Conservation (phyloP, 2,329 filamentous ascomycete genomes). For the Arthrobotrys iridis region DNA sequence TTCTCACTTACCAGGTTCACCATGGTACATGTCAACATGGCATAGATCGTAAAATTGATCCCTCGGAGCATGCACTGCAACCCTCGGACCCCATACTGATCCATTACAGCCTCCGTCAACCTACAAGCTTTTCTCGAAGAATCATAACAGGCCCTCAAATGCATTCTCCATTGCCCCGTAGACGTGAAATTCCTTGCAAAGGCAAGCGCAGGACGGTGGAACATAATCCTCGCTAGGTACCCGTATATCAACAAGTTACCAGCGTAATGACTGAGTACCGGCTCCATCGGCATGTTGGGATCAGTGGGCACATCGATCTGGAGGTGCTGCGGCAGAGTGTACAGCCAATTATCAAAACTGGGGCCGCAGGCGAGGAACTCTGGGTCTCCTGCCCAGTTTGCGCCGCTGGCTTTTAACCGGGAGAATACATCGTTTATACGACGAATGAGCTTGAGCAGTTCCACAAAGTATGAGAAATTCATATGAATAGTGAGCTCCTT, state of each 20-base stretch:
- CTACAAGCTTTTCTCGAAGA: conserved; percentile 86
- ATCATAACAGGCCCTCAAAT: conserved; percentile 85
- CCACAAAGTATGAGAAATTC: conserved; percentile 83
- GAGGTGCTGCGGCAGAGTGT: conserved; percentile 80
- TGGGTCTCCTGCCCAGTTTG: conserved; percentile 84
- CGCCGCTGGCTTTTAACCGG: conserved; percentile 67
- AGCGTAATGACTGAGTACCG: conserved; percentile 76
- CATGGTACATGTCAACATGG: conserved; percentile 88
- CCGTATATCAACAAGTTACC: conserved; percentile 92
- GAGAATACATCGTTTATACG: conserved; percentile 79
- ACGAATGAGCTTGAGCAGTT: conserved; percentile 79
- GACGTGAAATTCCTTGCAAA: conserved; percentile 76
- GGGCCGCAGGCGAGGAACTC: conserved; percentile 82
- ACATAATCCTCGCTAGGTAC: conserved; percentile 83
- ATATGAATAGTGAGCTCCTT: conserved; percentile 67
- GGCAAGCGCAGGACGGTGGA: conserved; percentile 84
- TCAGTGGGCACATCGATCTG: conserved; percentile 80
- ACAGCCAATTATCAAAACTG: conserved; percentile 78
- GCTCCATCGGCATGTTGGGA: conserved; percentile 82
- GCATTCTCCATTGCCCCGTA: conserved; percentile 83
- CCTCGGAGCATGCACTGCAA: conserved; percentile 92
- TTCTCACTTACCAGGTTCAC: conserved; percentile 81
- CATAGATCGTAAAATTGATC: conserved; percentile 95
- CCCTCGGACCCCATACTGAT: conserved; percentile 79
- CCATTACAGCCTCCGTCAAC: conserved; percentile 82